phyloP scores from a whole-genome alignment of 176 grass and related monocot species.

The Canna indica region DNA sequence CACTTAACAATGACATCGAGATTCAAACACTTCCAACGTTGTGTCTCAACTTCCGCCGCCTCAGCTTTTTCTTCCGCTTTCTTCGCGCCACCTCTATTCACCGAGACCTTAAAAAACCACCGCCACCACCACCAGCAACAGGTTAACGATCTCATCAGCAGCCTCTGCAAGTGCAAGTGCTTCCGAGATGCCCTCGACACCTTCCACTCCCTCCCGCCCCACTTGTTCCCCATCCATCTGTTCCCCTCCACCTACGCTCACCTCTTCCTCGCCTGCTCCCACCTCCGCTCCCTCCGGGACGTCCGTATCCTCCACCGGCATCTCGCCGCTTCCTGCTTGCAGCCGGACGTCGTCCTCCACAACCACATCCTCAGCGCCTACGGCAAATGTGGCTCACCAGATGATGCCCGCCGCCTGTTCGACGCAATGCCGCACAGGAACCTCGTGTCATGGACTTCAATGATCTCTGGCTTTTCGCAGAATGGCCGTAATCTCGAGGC shows the following conservation, averaged over 20 bases:
- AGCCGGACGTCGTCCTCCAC: constrained; percentile 9
- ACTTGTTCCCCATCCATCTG: not conserved
- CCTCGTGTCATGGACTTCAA: constrained; percentile 19
- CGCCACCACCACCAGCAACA: constrained; percentile 8
- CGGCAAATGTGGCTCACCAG: constrained; percentile 16
- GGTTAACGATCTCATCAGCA: constrained; percentile 15
- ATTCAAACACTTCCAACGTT: not conserved
- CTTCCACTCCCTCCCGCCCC: constrained; percentile 14
- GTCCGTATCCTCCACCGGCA: constrained; percentile 17
- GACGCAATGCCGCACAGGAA: constrained; percentile 22
- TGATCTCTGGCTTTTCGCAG: constrained; percentile 16
- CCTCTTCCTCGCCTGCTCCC: constrained; percentile 26
- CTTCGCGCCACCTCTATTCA: not conserved
- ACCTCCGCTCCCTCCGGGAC: constrained; percentile 18
- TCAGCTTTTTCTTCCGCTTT: not conserved
- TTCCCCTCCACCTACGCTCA: constrained; percentile 21
- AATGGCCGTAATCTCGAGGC: constrained; percentile 5
- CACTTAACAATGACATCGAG: not conserved
- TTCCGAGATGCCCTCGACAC: constrained; percentile 9
- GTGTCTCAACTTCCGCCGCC: not conserved
- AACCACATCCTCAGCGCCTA: constrained; percentile 22
- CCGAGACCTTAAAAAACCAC: not conserved
- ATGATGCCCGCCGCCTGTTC: constrained; percentile 22
- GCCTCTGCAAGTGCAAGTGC: constrained; percentile 13
- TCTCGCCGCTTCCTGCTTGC: not conserved